phyloP scores from a whole-genome alignment of 345 rosid genomes.

The Clausena lansium region DNA sequence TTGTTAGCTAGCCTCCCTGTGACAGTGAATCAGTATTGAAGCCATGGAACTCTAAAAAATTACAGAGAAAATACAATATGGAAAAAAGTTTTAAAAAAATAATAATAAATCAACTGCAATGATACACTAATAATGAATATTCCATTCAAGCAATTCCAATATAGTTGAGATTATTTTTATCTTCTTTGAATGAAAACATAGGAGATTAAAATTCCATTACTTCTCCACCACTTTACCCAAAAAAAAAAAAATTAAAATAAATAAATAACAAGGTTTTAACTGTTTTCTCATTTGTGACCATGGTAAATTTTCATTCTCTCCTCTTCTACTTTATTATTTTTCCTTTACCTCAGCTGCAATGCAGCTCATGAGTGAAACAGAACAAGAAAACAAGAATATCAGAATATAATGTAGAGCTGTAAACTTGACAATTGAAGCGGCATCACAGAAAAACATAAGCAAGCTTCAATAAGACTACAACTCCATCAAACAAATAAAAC shows the following conservation, averaged over 20 bases:
- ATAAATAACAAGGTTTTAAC: neutral
- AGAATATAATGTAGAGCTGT: slow-evolving; percentile 7
- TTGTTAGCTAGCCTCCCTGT: slow-evolving; percentile 31
- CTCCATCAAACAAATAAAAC: slow-evolving; percentile 2
- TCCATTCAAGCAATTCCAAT: neutral
- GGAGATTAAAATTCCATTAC: neutral
- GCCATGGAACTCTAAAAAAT: slow-evolving; percentile 3
- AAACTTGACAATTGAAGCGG: neutral
- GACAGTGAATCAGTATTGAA: slow-evolving; percentile 11
- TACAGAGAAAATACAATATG: neutral
- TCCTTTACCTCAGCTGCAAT: slow-evolving; percentile 19
- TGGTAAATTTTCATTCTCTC: slow-evolving; percentile 8
- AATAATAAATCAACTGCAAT: neutral
- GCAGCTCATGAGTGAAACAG: slow-evolving; percentile 17
- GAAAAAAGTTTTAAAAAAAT: neutral
- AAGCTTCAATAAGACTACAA: neutral
- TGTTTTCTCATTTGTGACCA: neutral
- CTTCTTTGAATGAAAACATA: neutral
- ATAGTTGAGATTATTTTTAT: neutral
- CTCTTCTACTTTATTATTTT: neutral
- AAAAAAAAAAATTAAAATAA: neutral
- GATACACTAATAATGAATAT: neutral
- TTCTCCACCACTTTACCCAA: neutral
- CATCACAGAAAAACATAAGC: neutral
- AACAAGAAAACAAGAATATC: slow-evolving; percentile 2